Evolutionary conservation across 2,329 filamentous ascomycete genomes (phyloP).

Genomic region (Sporothrix sp.): DNA sequence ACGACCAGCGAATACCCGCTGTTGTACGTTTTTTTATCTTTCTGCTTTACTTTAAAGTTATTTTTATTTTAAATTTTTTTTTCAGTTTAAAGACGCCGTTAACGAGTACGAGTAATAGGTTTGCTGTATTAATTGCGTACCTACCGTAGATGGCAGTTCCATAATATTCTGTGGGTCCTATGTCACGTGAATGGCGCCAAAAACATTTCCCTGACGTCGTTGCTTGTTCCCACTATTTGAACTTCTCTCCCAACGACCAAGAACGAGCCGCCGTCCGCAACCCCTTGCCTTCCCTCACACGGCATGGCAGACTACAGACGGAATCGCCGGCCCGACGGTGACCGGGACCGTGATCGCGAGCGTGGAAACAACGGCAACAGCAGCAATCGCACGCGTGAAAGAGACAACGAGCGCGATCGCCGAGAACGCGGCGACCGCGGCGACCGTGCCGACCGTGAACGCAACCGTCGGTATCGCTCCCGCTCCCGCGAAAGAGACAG

Average conservation of each 20-base stretch:
- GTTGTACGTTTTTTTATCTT: too few species aligned
- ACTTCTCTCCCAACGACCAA: background rate
- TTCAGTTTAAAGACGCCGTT: too few species aligned
- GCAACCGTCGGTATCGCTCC: conserved; percentile 14
- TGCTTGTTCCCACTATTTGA: background rate
- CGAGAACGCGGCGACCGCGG: conserved; percentile 6
- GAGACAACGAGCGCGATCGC: background rate
- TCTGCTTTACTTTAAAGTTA: too few species aligned
- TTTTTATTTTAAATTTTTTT: too few species aligned
- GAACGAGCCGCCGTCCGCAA: too few species aligned
- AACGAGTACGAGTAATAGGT: too few species aligned
- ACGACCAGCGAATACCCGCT: too few species aligned
- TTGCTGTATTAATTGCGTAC: too few species aligned
- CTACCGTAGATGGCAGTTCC: too few species aligned
- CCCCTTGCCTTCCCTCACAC: background rate
- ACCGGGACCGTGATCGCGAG: background rate
- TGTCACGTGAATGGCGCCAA: background rate
- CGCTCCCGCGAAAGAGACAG: conserved; percentile 13
- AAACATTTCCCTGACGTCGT: conserved; percentile 2
- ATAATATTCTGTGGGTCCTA: background rate
- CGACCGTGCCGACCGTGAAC: conserved; percentile 9
- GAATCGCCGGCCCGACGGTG: conserved; percentile 16
- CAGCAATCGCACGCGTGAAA: background rate
- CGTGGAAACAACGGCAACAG: conserved; percentile 1
- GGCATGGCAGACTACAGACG: conserved; percentile 15